A percentile compares a stretch with the other conserved stretches of the same genome.
Evolutionary conservation across 768 basidiomycete species (phyloP).

Genomic region (Lentinula guzmanii): DNA sequence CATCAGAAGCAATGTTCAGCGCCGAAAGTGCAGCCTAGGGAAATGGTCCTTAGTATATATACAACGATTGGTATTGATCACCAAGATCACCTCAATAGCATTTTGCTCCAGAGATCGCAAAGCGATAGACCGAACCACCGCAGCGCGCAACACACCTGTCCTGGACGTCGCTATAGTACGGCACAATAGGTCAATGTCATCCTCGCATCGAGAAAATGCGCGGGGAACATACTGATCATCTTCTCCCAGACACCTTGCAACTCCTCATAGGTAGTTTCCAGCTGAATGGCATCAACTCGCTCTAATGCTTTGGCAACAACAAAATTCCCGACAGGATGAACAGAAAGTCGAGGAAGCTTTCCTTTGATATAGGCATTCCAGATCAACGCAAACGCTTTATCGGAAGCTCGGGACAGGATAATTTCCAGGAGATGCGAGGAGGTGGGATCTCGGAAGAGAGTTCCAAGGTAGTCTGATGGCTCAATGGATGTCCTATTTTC

Average conservation of each 20-base stretch:
- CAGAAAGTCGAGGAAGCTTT: slow-evolving; percentile 65
- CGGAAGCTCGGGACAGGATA: slow-evolving; percentile 58
- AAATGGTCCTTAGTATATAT: slow-evolving; percentile 1
- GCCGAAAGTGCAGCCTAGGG: slow-evolving; percentile 53
- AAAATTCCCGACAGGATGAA: slow-evolving; percentile 93
- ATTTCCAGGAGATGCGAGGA: slow-evolving; percentile 90
- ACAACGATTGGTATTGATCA: background rate
- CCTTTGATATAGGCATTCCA: slow-evolving; percentile 79
- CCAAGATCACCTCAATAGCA: slow-evolving; percentile 46
- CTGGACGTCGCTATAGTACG: slow-evolving; percentile 29
- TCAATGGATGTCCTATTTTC: slow-evolving; percentile 31
- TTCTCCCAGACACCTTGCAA: slow-evolving; percentile 53
- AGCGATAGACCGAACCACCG: slow-evolving; percentile 60
- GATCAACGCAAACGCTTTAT: slow-evolving; percentile 51
- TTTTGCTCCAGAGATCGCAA: slow-evolving; percentile 41
- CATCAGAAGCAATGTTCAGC: slow-evolving; percentile 46
- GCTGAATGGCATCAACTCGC: slow-evolving; percentile 48
- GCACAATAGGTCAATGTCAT: background rate
- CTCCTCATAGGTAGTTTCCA: slow-evolving; percentile 54
- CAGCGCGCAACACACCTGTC: slow-evolving; percentile 71
- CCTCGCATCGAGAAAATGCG: background rate
- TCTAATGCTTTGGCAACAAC: slow-evolving; percentile 79
- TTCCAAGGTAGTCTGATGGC: slow-evolving; percentile 73
- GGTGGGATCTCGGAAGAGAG: slow-evolving; percentile 78
- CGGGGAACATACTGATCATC: slow-evolving; percentile 54